These are phyloP conservation scores for Dendrobium huoshanense DNA, from an alignment of 106 monocot genomes.

Conservation along the genomic window DNA sequence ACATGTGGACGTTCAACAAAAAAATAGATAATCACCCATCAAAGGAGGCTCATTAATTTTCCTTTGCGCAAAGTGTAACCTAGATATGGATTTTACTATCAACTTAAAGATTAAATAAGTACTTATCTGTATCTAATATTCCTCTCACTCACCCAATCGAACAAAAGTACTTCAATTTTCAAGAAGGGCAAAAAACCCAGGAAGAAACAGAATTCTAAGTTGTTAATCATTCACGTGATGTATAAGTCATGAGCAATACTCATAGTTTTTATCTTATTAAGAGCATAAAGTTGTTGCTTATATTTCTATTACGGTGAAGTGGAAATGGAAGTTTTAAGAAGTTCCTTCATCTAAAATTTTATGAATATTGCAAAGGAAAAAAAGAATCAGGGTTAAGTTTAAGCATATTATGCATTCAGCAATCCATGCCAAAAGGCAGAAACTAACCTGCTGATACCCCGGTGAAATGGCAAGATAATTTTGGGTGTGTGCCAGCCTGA, in stretches of 20 bases:
- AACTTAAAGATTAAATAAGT: not conserved
- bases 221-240: not conserved
- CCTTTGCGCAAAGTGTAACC: too few species aligned
- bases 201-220: not conserved
- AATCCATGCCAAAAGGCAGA: not conserved
- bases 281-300: not conserved
- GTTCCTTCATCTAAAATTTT: not conserved
- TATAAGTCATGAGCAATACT: not conserved
- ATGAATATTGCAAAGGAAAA: not conserved
- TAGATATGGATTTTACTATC: not conserved
- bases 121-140: not conserved
- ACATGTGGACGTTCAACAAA: not conserved
- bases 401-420: not conserved
- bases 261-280: not conserved
- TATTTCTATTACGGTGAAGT: not conserved
- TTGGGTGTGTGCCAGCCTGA: constrained; percentile 87
- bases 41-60: too few species aligned
- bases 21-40: not conserved
- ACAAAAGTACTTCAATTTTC: not conserved
- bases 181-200: not conserved
- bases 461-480: constrained; percentile 97
- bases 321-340: not conserved
- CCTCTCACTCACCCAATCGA: not conserved
- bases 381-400: not conserved
- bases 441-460: constrained; percentile 73